Conservation (phyloP, 2,329 filamentous ascomycete genomes). For the Beauveria sp. region DNA sequence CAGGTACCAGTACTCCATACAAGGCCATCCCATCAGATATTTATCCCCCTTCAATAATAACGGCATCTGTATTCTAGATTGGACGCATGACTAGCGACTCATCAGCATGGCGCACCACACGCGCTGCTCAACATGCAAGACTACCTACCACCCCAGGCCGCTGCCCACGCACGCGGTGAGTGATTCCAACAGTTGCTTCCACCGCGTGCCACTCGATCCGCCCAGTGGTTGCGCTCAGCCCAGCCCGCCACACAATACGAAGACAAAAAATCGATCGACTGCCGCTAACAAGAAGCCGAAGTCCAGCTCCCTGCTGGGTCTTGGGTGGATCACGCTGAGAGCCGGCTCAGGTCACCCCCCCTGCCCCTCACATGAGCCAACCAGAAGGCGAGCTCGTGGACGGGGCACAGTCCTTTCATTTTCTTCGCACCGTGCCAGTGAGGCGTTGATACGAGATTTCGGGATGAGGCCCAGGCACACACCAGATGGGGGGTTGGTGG, state of each 20-base stretch:
- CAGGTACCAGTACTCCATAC: no score
- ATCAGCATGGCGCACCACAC: no score
- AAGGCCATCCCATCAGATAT: no score
- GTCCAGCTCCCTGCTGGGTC: neutral
- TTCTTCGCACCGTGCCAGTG: neutral
- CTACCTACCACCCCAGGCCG: no score
- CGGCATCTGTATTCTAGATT: no score
- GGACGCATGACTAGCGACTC: no score
- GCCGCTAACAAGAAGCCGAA: neutral
- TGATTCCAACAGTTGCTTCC: no score
- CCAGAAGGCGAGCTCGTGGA: neutral
- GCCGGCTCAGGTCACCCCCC: neutral
- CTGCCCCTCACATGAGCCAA: neutral
- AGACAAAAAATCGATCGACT: conserved; percentile 2
- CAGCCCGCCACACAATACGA: neutral
- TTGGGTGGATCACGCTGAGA: neutral
- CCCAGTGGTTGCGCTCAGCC: neutral
- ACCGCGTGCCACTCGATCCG: neutral
- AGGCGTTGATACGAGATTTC: neutral
- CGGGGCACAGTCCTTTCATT: neutral
- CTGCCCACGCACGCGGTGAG: no score
- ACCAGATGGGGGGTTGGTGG: neutral
- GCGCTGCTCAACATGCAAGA: no score
- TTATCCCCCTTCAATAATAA: no score
- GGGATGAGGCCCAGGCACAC: neutral